phyloP scores from a whole-genome alignment of 2,329 filamentous ascomycete species.

The Drechslerella dactyloides region DNA sequence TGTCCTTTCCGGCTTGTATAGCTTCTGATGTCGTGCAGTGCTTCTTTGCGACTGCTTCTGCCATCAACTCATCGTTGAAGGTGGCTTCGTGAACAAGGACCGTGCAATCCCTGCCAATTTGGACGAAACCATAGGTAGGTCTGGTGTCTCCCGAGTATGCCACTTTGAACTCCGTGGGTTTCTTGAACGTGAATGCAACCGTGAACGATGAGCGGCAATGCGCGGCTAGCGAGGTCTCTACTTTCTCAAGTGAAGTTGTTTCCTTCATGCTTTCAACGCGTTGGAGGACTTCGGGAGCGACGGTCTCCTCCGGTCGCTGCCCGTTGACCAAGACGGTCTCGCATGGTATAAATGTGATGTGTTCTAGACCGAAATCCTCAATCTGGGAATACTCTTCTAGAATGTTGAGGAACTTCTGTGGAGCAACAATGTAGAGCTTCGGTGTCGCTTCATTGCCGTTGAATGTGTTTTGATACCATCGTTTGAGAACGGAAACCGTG shows the following conservation, averaged over 20 bases:
- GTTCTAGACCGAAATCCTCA: slow-evolving; percentile 76
- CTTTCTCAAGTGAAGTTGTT: slow-evolving; percentile 55
- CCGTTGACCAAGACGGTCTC: slow-evolving; percentile 53
- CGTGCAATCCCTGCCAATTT: slow-evolving; percentile 75
- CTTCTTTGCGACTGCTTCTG: slow-evolving; percentile 83
- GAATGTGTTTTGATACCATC: slow-evolving; percentile 71
- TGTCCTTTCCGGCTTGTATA: slow-evolving; percentile 74
- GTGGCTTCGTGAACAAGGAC: slow-evolving; percentile 94
- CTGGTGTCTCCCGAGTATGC: slow-evolving; percentile 95
- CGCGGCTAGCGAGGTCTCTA: slow-evolving; percentile 51
- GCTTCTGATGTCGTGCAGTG: slow-evolving; percentile 90
- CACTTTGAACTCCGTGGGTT: slow-evolving; percentile 73
- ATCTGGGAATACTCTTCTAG: slow-evolving; percentile 78
- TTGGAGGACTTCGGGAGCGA: slow-evolving; percentile 54
- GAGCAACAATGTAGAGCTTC: slow-evolving; percentile 52
- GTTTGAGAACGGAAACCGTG: slow-evolving; percentile 77
- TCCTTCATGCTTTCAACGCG: slow-evolving; percentile 43
- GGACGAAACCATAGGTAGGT: slow-evolving; percentile 72
- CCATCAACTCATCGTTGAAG: slow-evolving; percentile 82
- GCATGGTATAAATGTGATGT: slow-evolving; percentile 62
- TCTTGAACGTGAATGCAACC: slow-evolving; percentile 76
- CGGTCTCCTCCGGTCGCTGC: slow-evolving; percentile 55
- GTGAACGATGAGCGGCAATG: slow-evolving; percentile 84
- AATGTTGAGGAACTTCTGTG: slow-evolving; percentile 64
- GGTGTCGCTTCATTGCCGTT: slow-evolving; percentile 56